Evolutionary conservation across 2,329 filamentous ascomycete species (phyloP).

Genomic region (Fusarium buharicum): DNA sequence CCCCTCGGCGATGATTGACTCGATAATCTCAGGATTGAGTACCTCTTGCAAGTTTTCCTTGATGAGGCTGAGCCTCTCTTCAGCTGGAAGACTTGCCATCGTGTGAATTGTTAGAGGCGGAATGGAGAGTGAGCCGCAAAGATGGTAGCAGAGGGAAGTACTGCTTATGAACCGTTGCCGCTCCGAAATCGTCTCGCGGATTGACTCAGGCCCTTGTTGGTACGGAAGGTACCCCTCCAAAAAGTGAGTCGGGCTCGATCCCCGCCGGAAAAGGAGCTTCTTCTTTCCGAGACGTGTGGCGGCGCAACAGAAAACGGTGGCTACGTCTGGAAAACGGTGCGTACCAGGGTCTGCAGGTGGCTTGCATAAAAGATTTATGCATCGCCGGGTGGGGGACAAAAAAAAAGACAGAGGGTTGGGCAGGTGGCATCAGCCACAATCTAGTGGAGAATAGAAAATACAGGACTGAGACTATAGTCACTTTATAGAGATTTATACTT

Average conservation of each 20-base stretch:
- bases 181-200: no score
- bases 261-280: slow-evolving; percentile 6
- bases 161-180: no score
- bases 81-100: slow-evolving; percentile 25
- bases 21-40: slow-evolving; percentile 85
- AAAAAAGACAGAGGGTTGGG: no score
- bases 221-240: slow-evolving; percentile 1
- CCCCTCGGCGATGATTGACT: slow-evolving; percentile 75
- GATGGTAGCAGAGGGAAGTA: no score
- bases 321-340: neutral
- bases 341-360: neutral
- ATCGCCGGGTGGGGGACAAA: neutral
- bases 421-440: no score
- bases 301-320: neutral
- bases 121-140: neutral
- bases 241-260: neutral
- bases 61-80: slow-evolving; percentile 78
- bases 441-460: no score
- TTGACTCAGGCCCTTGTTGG: no score
- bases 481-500: no score
- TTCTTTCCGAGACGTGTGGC: neutral
- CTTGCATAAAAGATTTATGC: slow-evolving; percentile 8
- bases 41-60: slow-evolving; percentile 83
- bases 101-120: neutral
- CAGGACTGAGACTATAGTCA: no score